Conservation (phyloP, 2,329 filamentous ascomycete genomes). For the Fusarium annulatum region DNA sequence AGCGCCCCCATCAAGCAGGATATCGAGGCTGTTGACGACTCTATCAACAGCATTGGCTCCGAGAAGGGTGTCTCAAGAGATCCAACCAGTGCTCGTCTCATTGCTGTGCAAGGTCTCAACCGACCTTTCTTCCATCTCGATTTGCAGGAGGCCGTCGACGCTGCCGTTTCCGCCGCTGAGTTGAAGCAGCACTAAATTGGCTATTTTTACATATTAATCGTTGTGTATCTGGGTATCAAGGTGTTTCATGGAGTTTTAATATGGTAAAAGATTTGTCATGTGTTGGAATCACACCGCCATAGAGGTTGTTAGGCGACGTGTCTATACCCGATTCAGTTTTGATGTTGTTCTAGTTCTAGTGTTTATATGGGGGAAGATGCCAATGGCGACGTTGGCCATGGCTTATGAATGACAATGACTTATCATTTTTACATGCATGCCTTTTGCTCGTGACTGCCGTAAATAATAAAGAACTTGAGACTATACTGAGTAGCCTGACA, state of each 20-base stretch:
- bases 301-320: neutral
- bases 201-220: neutral
- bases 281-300: neutral
- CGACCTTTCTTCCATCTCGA: slow-evolving; percentile 65
- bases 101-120: slow-evolving; percentile 59
- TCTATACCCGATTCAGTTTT: slow-evolving; percentile 8
- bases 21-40: slow-evolving; percentile 44
- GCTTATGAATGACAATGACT: neutral
- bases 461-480: neutral
- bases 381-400: neutral
- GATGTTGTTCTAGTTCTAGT: neutral
- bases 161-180: slow-evolving; percentile 53
- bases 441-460: neutral
- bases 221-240: slow-evolving; percentile 2
- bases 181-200: slow-evolving; percentile 40
- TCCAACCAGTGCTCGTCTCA: slow-evolving; percentile 47
- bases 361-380: neutral
- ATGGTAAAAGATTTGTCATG: neutral
- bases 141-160: slow-evolving; percentile 60
- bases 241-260: slow-evolving; percentile 9
- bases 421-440: neutral
- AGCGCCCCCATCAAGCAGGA: slow-evolving; percentile 40
- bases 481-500: neutral
- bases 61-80: slow-evolving; percentile 47
- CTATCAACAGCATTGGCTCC: slow-evolving; percentile 35